These are phyloP conservation scores for Talaromyces sp. DNA, from an alignment of 2,329 filamentous ascomycete genomes.

Conservation along the genomic window DNA sequence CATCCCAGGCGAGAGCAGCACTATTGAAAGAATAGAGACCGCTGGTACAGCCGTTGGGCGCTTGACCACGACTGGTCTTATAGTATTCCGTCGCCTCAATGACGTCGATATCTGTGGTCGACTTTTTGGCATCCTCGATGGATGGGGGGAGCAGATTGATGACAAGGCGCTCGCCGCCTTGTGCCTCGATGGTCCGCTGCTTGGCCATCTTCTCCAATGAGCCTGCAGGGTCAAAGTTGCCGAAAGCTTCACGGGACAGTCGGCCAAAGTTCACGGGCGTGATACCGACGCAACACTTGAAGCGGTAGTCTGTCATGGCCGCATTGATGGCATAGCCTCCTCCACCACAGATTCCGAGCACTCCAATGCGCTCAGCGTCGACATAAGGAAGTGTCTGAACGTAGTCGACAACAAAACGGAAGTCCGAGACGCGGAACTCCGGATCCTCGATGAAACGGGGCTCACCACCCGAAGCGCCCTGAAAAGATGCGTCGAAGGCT, in stretches of 20 bases:
- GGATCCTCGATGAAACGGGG: neutral
- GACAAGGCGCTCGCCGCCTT: neutral
- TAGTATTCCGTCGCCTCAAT: neutral
- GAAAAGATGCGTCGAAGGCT: neutral
- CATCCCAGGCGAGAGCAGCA: neutral
- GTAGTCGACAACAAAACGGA: neutral
- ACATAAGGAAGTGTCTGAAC: neutral
- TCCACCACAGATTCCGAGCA: neutral
- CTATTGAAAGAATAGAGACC: neutral
- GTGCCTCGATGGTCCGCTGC: neutral
- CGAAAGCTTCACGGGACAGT: neutral
- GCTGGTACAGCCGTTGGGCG: neutral
- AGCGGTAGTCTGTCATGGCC: constrained; percentile 24
- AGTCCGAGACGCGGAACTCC: neutral
- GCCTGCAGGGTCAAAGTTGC: neutral
- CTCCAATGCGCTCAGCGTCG: neutral
- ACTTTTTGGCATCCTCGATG: neutral
- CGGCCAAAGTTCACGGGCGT: constrained; percentile 21
- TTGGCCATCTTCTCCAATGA: neutral
- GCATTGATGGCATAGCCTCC: constrained; percentile 23
- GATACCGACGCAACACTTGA: constrained; percentile 23
- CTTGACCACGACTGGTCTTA: neutral
- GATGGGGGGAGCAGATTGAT: neutral
- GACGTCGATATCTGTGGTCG: neutral
- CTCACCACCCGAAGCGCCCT: neutral